Evolutionary conservation across 192 early-diverging fungal genomes (phyloP).

Genomic region (Entomortierella parvispora): DNA sequence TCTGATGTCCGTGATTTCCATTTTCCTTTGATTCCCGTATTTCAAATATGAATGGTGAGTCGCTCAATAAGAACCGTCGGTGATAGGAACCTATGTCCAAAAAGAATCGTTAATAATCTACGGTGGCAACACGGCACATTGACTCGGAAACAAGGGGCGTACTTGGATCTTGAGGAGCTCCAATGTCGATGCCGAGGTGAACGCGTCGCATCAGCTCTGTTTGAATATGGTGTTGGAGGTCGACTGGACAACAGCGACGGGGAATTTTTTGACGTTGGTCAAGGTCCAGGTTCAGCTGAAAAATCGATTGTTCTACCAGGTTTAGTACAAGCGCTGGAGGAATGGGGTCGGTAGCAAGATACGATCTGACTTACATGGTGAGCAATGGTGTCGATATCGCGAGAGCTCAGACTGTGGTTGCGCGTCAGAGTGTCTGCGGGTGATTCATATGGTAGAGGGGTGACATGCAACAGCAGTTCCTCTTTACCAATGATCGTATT

Average conservation of each 20-base stretch:
- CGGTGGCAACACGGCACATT: background rate
- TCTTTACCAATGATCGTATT: background rate
- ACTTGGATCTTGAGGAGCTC: constrained; percentile 15
- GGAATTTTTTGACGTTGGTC: constrained; percentile 21
- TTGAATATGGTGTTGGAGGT: constrained; percentile 36
- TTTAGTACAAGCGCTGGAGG: background rate
- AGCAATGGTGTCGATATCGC: constrained; percentile 30
- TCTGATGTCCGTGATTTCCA: background rate
- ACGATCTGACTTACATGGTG: constrained; percentile 16
- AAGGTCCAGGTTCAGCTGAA: constrained; percentile 6
- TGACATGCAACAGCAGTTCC: constrained; percentile 22
- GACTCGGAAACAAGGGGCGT: background rate
- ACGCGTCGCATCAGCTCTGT: constrained; percentile 36
- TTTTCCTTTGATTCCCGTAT: constrained; percentile 7
- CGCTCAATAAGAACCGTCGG: constrained; percentile 18
- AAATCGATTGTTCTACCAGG: background rate
- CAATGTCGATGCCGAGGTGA: constrained; percentile 39
- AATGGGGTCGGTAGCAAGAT: background rate
- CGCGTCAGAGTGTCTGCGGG: constrained; percentile 26
- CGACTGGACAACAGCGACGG: constrained; percentile 14
- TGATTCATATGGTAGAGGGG: constrained; percentile 28
- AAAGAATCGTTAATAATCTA: background rate
- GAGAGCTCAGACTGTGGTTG: constrained; percentile 15
- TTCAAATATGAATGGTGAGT: constrained; percentile 31
- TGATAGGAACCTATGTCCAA: constrained; percentile 1